Base-by-base conservation (phyloP, 768 basidiomycete species). In the Suillus ampliporus region DNA sequence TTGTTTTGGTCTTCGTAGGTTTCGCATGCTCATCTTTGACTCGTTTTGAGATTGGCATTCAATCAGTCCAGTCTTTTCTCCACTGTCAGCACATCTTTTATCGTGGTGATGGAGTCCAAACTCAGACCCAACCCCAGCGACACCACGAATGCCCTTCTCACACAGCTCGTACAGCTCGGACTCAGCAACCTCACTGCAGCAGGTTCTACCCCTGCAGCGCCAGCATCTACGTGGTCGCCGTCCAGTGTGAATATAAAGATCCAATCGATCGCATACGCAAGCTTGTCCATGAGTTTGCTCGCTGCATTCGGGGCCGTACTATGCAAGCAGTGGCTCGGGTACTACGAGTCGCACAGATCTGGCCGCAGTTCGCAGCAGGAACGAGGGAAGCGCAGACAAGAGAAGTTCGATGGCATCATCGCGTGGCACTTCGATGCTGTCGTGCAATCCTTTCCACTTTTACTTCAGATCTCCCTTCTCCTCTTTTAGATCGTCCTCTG, bases 1-100 rank as follows among this genome's bases (percentile, higher is more conserved):
- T 67, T 15, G 50, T 69, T 23, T 53, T 71, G 2, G 60, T 71
- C 50, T 71, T 71, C 58, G 70, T 70, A 52, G 35, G 70, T 60
- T 19, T 34, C 11, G n/a, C 44, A 5, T 31, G 31, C 31, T 31
- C 31, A 31, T 31, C 31, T 46, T 21, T 46, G 10, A 9, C 5
- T 21, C 34, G 6, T 40, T 13, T 35, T n/a, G 23, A 19, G 17
- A 34, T 35, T 19, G 34, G 6, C 6, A 35, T 54, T n/a, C 13
- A 7, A 40, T 13, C 40, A 67, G 65, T 52, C 65, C 35, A 53
- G 61, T 43, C 53, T 67, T 67, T 31, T 67, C 43, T 65, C 60
- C 2, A 60, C 44, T 38, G 61, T 67, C 40, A 48, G 54, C 31
- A 58, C 65, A 3, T 37, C 66, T 35, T 67, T 67, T 38, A 56